These are phyloP conservation scores for Emmonsia crescens DNA, from an alignment of 2,329 filamentous ascomycete genomes.

Conservation along the genomic window DNA sequence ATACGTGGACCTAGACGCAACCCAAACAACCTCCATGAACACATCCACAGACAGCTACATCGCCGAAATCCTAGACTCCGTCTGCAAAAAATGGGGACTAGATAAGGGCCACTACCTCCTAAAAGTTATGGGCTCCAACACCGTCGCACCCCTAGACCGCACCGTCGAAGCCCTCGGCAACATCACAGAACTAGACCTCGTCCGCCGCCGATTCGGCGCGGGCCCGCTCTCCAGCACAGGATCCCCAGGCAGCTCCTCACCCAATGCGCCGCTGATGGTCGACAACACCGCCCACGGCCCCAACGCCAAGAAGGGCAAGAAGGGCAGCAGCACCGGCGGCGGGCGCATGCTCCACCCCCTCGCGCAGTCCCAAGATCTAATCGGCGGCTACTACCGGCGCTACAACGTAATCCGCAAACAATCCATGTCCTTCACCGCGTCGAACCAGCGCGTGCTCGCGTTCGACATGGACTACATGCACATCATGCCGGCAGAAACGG, in stretches of 20 bases:
- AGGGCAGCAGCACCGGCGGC: constrained; percentile 20
- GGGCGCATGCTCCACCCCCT: constrained; percentile 36
- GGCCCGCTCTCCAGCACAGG: constrained; percentile 46
- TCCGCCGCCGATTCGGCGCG: constrained; percentile 52
- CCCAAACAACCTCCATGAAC: constrained; percentile 42
- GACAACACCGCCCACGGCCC: constrained; percentile 21
- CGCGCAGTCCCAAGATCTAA: constrained; percentile 37
- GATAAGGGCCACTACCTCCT: constrained; percentile 54
- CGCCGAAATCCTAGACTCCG: constrained; percentile 54
- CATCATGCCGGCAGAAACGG: constrained; percentile 47
- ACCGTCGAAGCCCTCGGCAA: constrained; percentile 54
- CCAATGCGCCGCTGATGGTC: constrained; percentile 54
- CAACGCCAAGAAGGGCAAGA: constrained; percentile 34
- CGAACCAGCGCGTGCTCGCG: constrained; percentile 49
- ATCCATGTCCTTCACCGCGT: constrained; percentile 53
- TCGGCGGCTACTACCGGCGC: constrained; percentile 46
- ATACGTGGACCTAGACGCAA: constrained; percentile 49
- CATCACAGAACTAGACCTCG: constrained; percentile 50
- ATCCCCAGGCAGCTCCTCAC: constrained; percentile 51
- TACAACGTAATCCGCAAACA: constrained; percentile 56
- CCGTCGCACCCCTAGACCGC: constrained; percentile 52
- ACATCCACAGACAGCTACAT: constrained; percentile 57
- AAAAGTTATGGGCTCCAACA: constrained; percentile 53
- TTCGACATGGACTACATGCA: constrained; percentile 58
- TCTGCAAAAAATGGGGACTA: constrained; percentile 52